Evolutionary conservation across 2,329 filamentous ascomycete genomes (phyloP), one percentile per base, ranked within the genome.

Genomic region (Calonectria multiphialidica): DNA sequence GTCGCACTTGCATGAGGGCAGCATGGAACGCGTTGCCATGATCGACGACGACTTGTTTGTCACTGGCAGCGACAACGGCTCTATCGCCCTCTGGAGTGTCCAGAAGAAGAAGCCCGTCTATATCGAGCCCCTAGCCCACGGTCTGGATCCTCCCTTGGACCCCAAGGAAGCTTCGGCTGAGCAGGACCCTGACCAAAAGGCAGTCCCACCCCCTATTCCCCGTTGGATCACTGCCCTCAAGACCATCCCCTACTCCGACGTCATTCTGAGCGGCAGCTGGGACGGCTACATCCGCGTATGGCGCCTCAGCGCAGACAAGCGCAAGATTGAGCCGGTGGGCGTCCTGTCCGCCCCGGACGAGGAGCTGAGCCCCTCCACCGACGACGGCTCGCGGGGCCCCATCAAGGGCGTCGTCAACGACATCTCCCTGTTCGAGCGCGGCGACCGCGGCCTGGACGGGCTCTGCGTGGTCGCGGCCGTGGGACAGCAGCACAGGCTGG

Each of bases 81-180:
- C 93, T 7, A 87, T 99, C 64, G 93, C 92, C 1, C 89, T 98
- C 15, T 98, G 96, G 96, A 95, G 92, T 72, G 88, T 95, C 25
- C 90, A 96, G 81, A 98, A 98, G 87, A 99, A 99, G 89, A 98
- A 98, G 84, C 93, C 97, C 0, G 88, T 99, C 12, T 94, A 93
- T 83, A 94, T 94, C 3, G 86, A 97, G 53, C 90, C 93, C 2
- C 88, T 94, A 35, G 95, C 96, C 5, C 97, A 99, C 83, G 97
- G 97, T 37, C 86, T 97, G 64, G 95, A 98, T 72, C 90, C 92
- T 4, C 87, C 93, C 2, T 85, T 96, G 64, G 86, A 88, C 3
- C 89, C 93, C 1, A 88, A 93, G 23, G 88, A 94, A 77, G 90
- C 92, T 37, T 96, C 93, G 1, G 93, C 95, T n/a, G 95, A 95